These are phyloP conservation scores for Eucalyptus pumila DNA, from an alignment of 345 rosid genomes.

Conservation along the genomic window DNA sequence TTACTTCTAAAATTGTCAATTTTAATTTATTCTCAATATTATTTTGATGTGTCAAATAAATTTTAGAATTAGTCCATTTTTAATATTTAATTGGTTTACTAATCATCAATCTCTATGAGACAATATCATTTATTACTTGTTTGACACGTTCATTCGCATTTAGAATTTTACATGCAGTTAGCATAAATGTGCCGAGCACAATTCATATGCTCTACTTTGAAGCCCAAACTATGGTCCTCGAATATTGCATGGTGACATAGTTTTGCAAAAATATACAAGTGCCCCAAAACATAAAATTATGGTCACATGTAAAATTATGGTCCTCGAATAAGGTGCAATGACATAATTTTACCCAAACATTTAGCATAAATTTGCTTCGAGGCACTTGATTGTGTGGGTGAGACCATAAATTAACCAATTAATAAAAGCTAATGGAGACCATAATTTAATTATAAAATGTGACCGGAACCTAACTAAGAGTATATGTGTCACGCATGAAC, in stretches of 20 bases:
- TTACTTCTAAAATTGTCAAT: too few relatives aligned
- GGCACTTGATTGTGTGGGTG: fast-evolving
- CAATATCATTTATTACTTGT: too few relatives aligned
- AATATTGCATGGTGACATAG: too few relatives aligned
- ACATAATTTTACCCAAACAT: background rate
- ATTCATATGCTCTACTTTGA: too few relatives aligned
- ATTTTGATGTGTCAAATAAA: fast-evolving
- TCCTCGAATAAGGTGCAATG: fast-evolving
- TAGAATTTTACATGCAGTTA: fast-evolving
- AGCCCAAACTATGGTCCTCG: background rate
- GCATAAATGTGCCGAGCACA: fast-evolving
- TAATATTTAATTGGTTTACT: too few relatives aligned
- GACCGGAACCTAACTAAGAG: fast-evolving
- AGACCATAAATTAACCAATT: background rate
- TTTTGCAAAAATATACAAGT: background rate
- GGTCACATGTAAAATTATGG: background rate
- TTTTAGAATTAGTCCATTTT: too few relatives aligned
- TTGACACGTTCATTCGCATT: fast-evolving
- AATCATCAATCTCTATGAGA: too few relatives aligned
- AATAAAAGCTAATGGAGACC: background rate
- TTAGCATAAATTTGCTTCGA: background rate
- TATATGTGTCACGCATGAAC: fast-evolving
- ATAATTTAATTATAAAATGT: too few relatives aligned
- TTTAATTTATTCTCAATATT: too few relatives aligned
- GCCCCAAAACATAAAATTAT: background rate